Conservation (phyloP, 805 yeast species). For the Hanseniaspora occidentalis region DNA sequence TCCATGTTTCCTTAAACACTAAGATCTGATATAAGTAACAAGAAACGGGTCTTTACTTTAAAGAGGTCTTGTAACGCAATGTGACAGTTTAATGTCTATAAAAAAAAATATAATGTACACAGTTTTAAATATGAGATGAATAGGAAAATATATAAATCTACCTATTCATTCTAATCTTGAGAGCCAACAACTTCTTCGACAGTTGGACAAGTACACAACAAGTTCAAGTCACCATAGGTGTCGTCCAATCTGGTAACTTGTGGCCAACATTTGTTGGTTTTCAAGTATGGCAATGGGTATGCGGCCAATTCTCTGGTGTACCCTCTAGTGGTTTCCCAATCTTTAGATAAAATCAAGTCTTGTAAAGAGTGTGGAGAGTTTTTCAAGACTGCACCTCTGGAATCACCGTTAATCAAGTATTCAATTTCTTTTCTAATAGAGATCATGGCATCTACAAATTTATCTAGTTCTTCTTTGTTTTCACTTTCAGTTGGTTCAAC, state of each 20-base stretch:
- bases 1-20: no score
- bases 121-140: no score
- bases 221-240: constrained; percentile 84
- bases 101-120: no score
- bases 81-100: no score
- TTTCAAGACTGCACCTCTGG: constrained; percentile 59
- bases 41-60: no score
- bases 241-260: constrained; percentile 87
- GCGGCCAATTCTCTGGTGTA: constrained; percentile 85
- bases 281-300: constrained; percentile 70
- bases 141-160: background rate
- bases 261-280: constrained; percentile 84
- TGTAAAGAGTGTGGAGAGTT: constrained; percentile 87
- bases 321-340: constrained; percentile 69
- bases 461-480: constrained; percentile 72
- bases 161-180: constrained; percentile 1
- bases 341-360: constrained; percentile 55
- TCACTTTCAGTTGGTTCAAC: constrained; percentile 97
- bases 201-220: constrained; percentile 86
- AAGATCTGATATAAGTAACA: no score
- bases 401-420: constrained; percentile 51
- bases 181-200: constrained; percentile 55
- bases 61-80: no score
- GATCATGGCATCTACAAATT: constrained; percentile 81
- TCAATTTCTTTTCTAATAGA: constrained; percentile 74